Conservation (phyloP, 768 basidiomycete genomes). For the Lyophyllum decastes region DNA sequence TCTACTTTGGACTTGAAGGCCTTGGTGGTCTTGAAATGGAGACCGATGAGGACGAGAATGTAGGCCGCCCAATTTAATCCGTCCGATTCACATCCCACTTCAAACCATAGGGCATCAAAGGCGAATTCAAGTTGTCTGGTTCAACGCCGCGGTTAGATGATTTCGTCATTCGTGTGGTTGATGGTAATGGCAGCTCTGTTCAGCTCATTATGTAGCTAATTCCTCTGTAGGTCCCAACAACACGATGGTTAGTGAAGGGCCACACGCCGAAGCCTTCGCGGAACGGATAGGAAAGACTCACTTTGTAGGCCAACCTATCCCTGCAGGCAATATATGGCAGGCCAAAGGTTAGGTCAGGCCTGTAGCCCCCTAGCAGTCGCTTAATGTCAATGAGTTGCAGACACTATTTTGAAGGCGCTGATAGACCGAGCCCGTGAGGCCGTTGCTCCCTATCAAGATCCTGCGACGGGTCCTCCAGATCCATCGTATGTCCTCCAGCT, state of each 20-base stretch:
- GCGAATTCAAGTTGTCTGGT: slow-evolving; percentile 70
- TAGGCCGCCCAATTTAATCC: slow-evolving; percentile 32
- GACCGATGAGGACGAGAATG: slow-evolving; percentile 73
- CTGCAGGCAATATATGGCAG: slow-evolving; percentile 74
- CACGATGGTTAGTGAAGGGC: slow-evolving; percentile 51
- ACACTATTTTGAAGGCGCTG: slow-evolving; percentile 62
- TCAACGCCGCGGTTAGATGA: slow-evolving; percentile 78
- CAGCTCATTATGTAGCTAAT: slow-evolving; percentile 3
- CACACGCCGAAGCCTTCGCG: slow-evolving; percentile 56
- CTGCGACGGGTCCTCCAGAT: slow-evolving; percentile 57
- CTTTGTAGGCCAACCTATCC: slow-evolving; percentile 62
- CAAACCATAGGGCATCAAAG: slow-evolving; percentile 67
- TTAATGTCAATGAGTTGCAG: slow-evolving; percentile 35
- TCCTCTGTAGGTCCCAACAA: slow-evolving; percentile 56
- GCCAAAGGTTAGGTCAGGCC: slow-evolving; percentile 61
- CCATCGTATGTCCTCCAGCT: slow-evolving; percentile 80
- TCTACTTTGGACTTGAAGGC: slow-evolving; percentile 88
- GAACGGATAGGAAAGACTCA: slow-evolving; percentile 71
- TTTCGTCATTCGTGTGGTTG: slow-evolving; percentile 77
- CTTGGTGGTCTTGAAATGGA: slow-evolving; percentile 82
- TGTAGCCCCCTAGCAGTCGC: neutral
- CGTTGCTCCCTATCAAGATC: slow-evolving; percentile 55
- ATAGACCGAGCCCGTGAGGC: slow-evolving; percentile 56
- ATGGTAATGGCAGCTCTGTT: slow-evolving; percentile 47
- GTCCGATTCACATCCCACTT: slow-evolving; percentile 1